phyloP scores from a whole-genome alignment of 495 filamentous ascomycete species.

The Aspergillus steynii region DNA sequence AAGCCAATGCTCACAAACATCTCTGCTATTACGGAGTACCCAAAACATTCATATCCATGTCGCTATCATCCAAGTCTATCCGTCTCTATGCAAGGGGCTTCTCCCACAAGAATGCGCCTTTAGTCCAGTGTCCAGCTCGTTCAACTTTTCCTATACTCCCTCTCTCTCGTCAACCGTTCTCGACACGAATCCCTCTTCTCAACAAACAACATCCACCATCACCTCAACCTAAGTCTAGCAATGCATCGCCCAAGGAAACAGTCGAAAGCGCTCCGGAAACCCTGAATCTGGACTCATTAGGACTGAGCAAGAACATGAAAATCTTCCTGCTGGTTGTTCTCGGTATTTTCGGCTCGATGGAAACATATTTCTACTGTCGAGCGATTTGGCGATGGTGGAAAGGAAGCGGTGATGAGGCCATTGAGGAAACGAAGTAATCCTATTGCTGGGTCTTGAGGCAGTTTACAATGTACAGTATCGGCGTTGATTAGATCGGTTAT shows the following conservation, averaged over 20 bases:
- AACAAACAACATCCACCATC: background rate
- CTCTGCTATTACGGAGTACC: too few relatives aligned
- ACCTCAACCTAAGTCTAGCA: background rate
- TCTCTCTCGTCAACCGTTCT: background rate
- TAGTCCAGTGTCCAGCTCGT: background rate
- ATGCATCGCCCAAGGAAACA: background rate
- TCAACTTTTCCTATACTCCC: background rate
- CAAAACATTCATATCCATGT: background rate
- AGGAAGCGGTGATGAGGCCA: constrained; percentile 3
- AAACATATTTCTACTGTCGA: constrained; percentile 72
- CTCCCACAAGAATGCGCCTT: background rate
- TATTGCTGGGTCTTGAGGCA: background rate
- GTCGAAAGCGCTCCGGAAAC: background rate
- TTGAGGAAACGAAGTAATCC: background rate
- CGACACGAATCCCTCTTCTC: background rate
- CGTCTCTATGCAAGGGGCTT: background rate
- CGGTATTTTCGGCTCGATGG: constrained; percentile 43
- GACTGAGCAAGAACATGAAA: constrained; percentile 24
- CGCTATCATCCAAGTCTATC: background rate
- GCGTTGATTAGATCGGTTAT: background rate
- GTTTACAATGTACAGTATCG: background rate
- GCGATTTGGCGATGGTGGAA: constrained; percentile 58
- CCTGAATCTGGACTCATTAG: constrained; percentile 17
- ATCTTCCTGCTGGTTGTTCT: constrained; percentile 19
- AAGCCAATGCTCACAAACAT: background rate